These are phyloP conservation scores for Lactarius psammicola DNA, from an alignment of 768 basidiomycete genomes.

Conservation along the genomic window DNA sequence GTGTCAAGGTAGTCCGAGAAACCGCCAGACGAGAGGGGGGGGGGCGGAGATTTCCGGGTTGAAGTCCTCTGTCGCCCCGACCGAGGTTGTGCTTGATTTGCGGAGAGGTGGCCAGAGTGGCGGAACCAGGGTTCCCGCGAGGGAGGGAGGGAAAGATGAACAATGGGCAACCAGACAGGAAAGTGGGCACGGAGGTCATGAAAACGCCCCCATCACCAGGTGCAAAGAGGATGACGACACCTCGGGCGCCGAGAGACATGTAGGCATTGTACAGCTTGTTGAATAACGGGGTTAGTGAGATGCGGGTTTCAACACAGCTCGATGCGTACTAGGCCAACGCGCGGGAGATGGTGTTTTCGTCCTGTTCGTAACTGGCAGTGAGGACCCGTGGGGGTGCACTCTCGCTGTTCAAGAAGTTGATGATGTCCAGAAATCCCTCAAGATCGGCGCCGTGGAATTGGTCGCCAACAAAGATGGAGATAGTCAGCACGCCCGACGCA, in stretches of 20 bases:
- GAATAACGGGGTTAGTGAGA: neutral
- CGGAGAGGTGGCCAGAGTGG: neutral
- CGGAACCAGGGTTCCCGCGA: neutral
- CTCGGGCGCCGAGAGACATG: slow-evolving; percentile 39
- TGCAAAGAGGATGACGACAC: slow-evolving; percentile 40
- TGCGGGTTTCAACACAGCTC: neutral
- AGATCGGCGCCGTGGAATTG: slow-evolving; percentile 33
- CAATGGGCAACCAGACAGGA: slow-evolving; percentile 41
- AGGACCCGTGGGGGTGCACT: slow-evolving; percentile 22
- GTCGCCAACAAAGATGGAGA: slow-evolving; percentile 38
- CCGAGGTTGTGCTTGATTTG: slow-evolving; percentile 36
- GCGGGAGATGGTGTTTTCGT: slow-evolving; percentile 33
- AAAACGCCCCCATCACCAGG: slow-evolving; percentile 42
- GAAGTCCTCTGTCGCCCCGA: too few species aligned
- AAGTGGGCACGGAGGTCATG: slow-evolving; percentile 37
- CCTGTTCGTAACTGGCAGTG: slow-evolving; percentile 38
- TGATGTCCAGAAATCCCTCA: slow-evolving; percentile 37
- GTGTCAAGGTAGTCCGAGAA: too few species aligned
- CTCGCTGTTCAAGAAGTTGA: slow-evolving; percentile 31
- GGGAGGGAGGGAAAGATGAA: slow-evolving; percentile 24
- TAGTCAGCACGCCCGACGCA: slow-evolving; percentile 33
- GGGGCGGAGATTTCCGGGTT: too few species aligned
- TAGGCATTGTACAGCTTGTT: slow-evolving; percentile 40
- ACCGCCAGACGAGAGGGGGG: too few species aligned
- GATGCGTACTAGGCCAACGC: slow-evolving; percentile 33